Base-by-base conservation (phyloP, 306 rosid species). In the Gynostemma pentaphyllum region DNA sequence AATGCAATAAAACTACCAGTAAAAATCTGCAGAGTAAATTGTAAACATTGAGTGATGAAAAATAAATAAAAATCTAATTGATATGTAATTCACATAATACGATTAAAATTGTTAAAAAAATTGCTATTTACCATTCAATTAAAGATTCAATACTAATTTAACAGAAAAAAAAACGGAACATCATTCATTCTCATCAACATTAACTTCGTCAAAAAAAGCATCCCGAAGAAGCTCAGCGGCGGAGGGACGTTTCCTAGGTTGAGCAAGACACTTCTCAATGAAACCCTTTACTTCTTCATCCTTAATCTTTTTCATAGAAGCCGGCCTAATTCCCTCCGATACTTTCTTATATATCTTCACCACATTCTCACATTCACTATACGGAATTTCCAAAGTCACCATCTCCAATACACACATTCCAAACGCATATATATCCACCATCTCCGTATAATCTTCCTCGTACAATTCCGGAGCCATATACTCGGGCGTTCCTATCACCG, bases 391-490 rank as follows among this genome's bases (percentile, higher is more conserved):
- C 15, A 39, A 19, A 14, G 70, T 66, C 61, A 66, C 62, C 59
- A 66, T 28, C 48, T 66, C 70, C 7, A 66, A 37, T 47, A 66
- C 18, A 22, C 70, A 66, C 70, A 66, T 32, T 30, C 70, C 70
- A 37, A 66, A 66, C 2, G 70, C 30, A 19, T 66, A 66, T 30
- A 66, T 50, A 27, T 66, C 70, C 47, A 66, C 70, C 61, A 32
- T 18, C 41, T 66, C 70, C 5, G 70, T 66, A 27, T 66, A 66
- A 37, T 66, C 27, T 14, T 66, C 70, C 2, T 66, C 70, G 46
- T 66, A 66, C 10, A 66, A 49, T 29, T 66, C 70, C 2, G 70
- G 70, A 8, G 62, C 70, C 70, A 66, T 66, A 22, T 16, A 66
- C 15, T 66, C 70, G 5, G 70, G 70, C 16, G 70, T 66, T 45